Evolutionary conservation across 306 rosid species (phyloP).

Genomic region (Betula pendula): DNA sequence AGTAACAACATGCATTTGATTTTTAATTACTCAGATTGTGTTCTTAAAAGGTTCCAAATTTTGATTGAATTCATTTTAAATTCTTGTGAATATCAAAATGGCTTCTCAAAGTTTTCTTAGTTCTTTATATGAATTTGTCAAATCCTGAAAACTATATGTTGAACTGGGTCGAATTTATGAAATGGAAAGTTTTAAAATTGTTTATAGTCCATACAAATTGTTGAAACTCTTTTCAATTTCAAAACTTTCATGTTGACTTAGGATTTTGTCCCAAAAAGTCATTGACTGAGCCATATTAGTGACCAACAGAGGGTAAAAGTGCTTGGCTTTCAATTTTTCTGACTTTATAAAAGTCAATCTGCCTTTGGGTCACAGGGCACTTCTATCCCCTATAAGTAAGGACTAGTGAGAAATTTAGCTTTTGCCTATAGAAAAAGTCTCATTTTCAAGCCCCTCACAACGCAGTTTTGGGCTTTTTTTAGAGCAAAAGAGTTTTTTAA

Average conservation of each 20-base stretch:
- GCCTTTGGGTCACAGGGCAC: neutral
- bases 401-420: too few species aligned
- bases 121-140: constrained; percentile 14
- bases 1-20: neutral
- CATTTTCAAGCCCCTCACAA: too few species aligned
- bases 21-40: neutral
- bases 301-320: neutral
- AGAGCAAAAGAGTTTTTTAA: too few species aligned
- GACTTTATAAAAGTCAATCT: neutral
- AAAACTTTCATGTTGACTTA: neutral
- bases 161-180: constrained; percentile 3
- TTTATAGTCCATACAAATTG: neutral
- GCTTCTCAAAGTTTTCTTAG: neutral
- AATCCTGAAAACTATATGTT: neutral
- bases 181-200: neutral
- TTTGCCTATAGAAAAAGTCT: too few species aligned
- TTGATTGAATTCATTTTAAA: neutral
- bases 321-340: neutral
- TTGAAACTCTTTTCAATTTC: neutral
- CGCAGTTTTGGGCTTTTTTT: too few species aligned
- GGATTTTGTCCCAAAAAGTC: neutral
- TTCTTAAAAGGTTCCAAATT: neutral
- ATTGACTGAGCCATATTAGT: neutral
- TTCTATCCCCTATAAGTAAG: neutral
- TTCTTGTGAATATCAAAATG: constrained; percentile 4